Evolutionary conservation across 352 stramenopile genomes (phyloP).

Genomic region (Phytophthora sansomeana): DNA sequence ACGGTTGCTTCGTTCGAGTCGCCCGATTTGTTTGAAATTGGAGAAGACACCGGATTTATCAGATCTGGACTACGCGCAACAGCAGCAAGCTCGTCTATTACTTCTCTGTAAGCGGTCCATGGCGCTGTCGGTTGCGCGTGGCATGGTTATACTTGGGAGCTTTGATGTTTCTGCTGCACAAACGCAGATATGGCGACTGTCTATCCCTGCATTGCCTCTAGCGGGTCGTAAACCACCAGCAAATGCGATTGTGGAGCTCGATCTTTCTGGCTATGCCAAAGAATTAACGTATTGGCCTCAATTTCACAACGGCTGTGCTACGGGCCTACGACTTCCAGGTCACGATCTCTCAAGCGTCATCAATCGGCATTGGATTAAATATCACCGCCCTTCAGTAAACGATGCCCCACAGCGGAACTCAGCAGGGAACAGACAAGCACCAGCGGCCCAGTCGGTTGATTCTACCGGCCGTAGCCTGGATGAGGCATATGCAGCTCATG

Average conservation of each 20-base stretch:
- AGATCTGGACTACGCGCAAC: slow-evolving; percentile 75
- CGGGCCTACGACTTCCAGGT: slow-evolving; percentile 90
- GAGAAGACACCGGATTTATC: slow-evolving; percentile 72
- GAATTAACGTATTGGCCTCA: slow-evolving; percentile 97
- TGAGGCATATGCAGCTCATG: slow-evolving; percentile 91
- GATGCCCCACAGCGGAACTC: slow-evolving; percentile 27
- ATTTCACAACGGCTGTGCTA: slow-evolving; percentile 98
- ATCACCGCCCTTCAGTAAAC: slow-evolving; percentile 90
- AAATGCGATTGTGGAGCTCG: slow-evolving; percentile 94
- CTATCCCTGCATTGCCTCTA: slow-evolving; percentile 94
- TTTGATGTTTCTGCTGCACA: slow-evolving; percentile 72
- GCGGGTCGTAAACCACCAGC: slow-evolving; percentile 93
- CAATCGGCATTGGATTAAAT: slow-evolving; percentile 98
- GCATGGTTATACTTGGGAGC: slow-evolving; percentile 97
- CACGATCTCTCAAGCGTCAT: slow-evolving; percentile 84
- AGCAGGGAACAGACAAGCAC: slow-evolving; percentile 14
- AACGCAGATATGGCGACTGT: slow-evolving; percentile 88
- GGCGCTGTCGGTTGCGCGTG: slow-evolving; percentile 93
- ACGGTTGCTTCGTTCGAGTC: slow-evolving; percentile 79
- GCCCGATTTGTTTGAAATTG: slow-evolving; percentile 74
- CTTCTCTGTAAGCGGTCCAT: slow-evolving; percentile 95
- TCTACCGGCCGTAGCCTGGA: slow-evolving; percentile 61
- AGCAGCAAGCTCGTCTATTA: slow-evolving; percentile 96
- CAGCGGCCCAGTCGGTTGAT: slow-evolving; percentile 27
- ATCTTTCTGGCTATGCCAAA: slow-evolving; percentile 89